Evolutionary conservation across 176 grass and related monocot species (phyloP).

Genomic region (Cocos nucifera): DNA sequence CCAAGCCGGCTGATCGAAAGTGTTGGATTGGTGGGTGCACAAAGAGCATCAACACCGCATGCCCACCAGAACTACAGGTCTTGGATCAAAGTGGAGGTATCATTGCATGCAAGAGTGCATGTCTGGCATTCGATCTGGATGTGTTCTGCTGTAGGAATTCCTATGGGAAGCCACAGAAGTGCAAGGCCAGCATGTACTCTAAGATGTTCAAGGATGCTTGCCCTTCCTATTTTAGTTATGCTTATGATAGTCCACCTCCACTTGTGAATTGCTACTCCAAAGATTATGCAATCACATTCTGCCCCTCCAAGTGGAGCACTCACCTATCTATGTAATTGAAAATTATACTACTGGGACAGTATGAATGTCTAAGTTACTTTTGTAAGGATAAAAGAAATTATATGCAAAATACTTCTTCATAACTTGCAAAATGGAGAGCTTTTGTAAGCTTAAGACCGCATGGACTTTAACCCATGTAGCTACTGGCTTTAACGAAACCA

Average conservation of each 20-base stretch:
- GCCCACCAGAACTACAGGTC: slow-evolving; percentile 64
- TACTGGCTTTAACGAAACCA: too few species aligned
- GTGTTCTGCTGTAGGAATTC: slow-evolving; percentile 67
- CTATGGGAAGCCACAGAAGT: slow-evolving; percentile 56
- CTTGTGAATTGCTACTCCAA: slow-evolving; percentile 41
- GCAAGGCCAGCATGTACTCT: slow-evolving; percentile 57
- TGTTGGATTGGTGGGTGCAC: slow-evolving; percentile 53
- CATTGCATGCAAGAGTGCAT: slow-evolving; percentile 86
- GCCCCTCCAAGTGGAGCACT: slow-evolving; percentile 48
- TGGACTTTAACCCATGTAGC: too few species aligned
- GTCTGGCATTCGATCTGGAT: slow-evolving; percentile 63
- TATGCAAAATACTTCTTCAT: too few species aligned
- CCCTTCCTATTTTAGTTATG: slow-evolving; percentile 68
- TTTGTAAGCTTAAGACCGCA: too few species aligned
- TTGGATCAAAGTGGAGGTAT: not conserved
- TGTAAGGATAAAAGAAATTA: too few species aligned
- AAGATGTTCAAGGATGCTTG: slow-evolving; percentile 72
- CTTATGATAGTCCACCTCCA: slow-evolving; percentile 47
- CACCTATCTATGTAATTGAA: not conserved
- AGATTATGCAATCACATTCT: slow-evolving; percentile 67
- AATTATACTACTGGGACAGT: not conserved
- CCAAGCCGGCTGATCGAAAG: slow-evolving; percentile 11
- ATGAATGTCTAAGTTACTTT: too few species aligned
- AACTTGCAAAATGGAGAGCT: too few species aligned
- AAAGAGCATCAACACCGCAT: slow-evolving; percentile 51